A percentile compares a stretch with the other conserved stretches of the same genome.
Conservation (phyloP, 2,329 filamentous ascomycete species). For the Aspergillus fructus region DNA sequence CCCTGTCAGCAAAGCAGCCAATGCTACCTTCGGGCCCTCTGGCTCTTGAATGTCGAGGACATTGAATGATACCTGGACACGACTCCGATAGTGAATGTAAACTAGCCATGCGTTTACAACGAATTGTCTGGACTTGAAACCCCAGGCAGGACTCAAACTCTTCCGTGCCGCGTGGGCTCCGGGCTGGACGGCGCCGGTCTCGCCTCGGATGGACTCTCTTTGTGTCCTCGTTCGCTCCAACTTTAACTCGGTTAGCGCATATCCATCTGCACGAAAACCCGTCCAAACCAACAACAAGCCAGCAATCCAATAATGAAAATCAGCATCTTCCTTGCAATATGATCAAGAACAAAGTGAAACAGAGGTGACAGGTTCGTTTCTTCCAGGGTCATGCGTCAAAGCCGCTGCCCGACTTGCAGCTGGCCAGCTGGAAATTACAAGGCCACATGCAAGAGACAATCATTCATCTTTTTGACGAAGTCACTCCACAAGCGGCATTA, state of each 20-base stretch:
- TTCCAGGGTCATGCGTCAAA: background rate
- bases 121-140: background rate
- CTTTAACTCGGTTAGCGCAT: background rate
- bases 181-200: background rate
- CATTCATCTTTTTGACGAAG: background rate
- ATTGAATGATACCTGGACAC: background rate
- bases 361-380: background rate
- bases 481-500: background rate
- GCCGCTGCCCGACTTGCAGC: too few relatives aligned
- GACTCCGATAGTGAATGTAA: background rate
- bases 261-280: background rate
- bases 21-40: background rate
- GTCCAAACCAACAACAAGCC: background rate
- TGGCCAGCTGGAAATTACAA: background rate
- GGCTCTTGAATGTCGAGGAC: background rate
- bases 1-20: background rate
- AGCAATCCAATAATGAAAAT: constrained; percentile 1
- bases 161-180: background rate
- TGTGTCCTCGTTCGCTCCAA: constrained; percentile 4
- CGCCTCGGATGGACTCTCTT: background rate
- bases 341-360: background rate
- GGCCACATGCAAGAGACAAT: background rate
- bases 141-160: background rate
- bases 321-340: background rate
- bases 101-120: background rate